phyloP scores from a whole-genome alignment of 1,139 yeast species.

The Blastobotrys buckinghamii region DNA sequence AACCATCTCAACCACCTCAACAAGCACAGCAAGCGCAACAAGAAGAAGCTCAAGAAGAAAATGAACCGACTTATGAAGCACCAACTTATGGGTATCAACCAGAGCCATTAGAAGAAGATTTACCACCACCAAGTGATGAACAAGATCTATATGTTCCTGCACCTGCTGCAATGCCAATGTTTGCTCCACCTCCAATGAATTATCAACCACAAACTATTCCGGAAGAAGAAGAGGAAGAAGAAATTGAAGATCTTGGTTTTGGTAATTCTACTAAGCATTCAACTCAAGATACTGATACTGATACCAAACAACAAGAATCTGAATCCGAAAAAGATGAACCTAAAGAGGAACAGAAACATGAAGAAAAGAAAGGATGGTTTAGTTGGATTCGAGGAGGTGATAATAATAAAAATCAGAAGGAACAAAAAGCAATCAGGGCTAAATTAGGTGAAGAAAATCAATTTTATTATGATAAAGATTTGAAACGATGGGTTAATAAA shows the following conservation, averaged over 20 bases:
- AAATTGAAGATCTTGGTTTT: constrained; percentile 31
- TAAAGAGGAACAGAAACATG: constrained; percentile 16
- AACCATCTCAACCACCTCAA: neutral
- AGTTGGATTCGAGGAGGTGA: constrained; percentile 40
- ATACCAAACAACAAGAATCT: constrained; percentile 11
- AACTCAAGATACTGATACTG: too few species aligned
- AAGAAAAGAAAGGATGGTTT: constrained; percentile 17
- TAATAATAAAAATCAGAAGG: constrained; percentile 41
- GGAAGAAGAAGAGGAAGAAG: constrained; percentile 30
- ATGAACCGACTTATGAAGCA: constrained; percentile 20
- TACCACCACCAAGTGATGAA: neutral
- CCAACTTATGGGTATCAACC: constrained; percentile 21
- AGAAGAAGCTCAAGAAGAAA: constrained; percentile 19
- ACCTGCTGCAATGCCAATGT: constrained; percentile 7
- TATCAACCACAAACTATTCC: constrained; percentile 13
- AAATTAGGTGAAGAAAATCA: constrained; percentile 76
- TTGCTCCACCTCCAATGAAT: constrained; percentile 5
- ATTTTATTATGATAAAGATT: constrained; percentile 75
- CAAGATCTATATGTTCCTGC: constrained; percentile 11
- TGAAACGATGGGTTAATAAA: constrained; percentile 82
- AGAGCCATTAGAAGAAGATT: constrained; percentile 5
- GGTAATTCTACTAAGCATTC: too few species aligned
- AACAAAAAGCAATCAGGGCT: constrained; percentile 73
- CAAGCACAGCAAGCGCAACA: neutral
- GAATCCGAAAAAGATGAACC: constrained; percentile 12